Evolutionary conservation across 2,329 filamentous ascomycete genomes (phyloP).

Genomic region (Teratosphaeria gauchensis): DNA sequence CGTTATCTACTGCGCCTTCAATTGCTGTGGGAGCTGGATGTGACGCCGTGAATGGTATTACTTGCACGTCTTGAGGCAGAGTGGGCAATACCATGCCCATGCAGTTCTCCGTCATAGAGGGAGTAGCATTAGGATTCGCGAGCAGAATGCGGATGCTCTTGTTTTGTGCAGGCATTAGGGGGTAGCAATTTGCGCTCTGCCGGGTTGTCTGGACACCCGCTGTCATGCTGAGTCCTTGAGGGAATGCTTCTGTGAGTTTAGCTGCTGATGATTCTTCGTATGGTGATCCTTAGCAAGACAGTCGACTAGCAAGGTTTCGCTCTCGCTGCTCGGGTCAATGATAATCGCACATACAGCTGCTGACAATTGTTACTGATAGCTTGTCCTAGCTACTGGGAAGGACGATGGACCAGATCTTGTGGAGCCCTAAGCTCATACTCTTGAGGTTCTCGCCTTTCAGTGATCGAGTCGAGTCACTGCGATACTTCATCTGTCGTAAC

Average conservation of each 20-base stretch:
- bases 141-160: conserved; percentile 34
- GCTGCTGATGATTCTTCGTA: not conserved
- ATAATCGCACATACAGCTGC: no score
- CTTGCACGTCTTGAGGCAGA: conserved; percentile 38
- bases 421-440: no score
- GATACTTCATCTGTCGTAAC: no score
- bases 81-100: conserved; percentile 34
- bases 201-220: not conserved
- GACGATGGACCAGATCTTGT: no score
- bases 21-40: conserved; percentile 40
- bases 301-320: no score
- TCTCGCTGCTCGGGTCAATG: no score
- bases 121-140: conserved; percentile 41
- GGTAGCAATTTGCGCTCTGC: no score
- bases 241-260: not conserved
- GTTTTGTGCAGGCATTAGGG: not conserved
- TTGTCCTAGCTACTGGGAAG: no score
- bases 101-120: conserved; percentile 40
- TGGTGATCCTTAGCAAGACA: conserved; percentile 14
- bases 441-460: no score
- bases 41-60: conserved; percentile 44
- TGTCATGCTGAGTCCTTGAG: not conserved
- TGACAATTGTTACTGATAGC: no score
- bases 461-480: no score
- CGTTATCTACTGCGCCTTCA: conserved; percentile 41